Evolutionary conservation across 164 flowering plant genomes (phyloP), one percentile per base, ranked within the genome.

Genomic region (Malania oleifera): DNA sequence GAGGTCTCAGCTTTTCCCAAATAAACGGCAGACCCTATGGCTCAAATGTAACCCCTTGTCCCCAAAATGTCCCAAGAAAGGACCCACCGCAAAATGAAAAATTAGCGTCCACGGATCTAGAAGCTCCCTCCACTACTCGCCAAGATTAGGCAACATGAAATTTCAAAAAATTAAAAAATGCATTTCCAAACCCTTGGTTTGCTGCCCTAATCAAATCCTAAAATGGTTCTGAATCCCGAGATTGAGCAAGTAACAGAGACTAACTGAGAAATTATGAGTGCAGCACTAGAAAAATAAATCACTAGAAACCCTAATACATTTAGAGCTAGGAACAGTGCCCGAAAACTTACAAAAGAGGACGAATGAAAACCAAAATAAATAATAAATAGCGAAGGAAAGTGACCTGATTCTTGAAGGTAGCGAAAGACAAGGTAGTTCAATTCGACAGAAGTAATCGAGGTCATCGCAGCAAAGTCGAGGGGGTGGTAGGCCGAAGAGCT

Each of bases 321-420:
- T n/a, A n/a, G n/a, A n/a, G n/a, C n/a, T n/a, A n/a, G n/a, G n/a
- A 8, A 12, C 18, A 12, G 14, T 3, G 1, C 35, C 9, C 8
- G 3, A 27, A 23, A 28, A 7, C 5, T 5, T 19, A 17, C 12
- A 31, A 31, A 54, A 10, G 0, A 24, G 9, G 7, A 28, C 23
- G 35, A 34, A 23, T 1, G 38, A 28, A 0, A 18, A 18, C 14
- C 13, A 17, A 15, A 52, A 19, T 20, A 48, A 48, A 48, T 10
- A 20, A 48, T 18, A 10, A 20, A 48, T 10, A 31, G 52, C 19
- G 27, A 34, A 31, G 28, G n/a, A 10, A 37, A 23, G 54, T 26
- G 6, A 82, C 86, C 86, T 71, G 83, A 79, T 62, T 82, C 86
- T 19, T 81, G 83, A 51, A 81, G 83, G 57, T 81, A 81, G 11